Conservation (phyloP, 2,329 filamentous ascomycete species). For the Aureobasidium vineae region DNA sequence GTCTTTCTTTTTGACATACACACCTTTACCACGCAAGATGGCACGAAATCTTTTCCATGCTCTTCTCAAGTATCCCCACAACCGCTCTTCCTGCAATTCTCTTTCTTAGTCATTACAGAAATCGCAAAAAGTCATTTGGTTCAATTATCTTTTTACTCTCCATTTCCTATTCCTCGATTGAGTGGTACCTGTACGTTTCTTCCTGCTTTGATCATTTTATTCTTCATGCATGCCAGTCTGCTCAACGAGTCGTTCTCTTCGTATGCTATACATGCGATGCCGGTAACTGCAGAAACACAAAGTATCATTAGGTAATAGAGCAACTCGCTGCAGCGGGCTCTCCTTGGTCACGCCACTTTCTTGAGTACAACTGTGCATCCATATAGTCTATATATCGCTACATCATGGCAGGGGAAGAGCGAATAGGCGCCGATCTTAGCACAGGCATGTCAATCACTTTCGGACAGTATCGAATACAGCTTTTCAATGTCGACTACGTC, state of each 20-base stretch:
- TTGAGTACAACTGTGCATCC: too few relatives aligned
- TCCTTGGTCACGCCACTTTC: too few relatives aligned
- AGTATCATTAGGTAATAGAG: too few relatives aligned
- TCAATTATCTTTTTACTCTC: background rate
- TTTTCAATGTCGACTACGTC: too few relatives aligned
- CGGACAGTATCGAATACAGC: too few relatives aligned
- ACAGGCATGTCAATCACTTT: too few relatives aligned
- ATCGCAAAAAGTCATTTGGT: conserved; percentile 18
- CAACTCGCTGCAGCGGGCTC: too few relatives aligned
- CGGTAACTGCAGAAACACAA: background rate
- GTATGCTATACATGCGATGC: background rate
- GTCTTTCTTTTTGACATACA: conserved; percentile 14
- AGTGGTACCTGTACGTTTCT: background rate
- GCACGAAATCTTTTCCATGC: background rate
- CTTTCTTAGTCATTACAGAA: background rate
- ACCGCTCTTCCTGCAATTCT: background rate
- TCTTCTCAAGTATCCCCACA: background rate
- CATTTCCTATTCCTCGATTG: too few relatives aligned
- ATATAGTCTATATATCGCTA: too few relatives aligned
- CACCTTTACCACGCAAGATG: conserved; percentile 12
- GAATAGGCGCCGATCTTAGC: too few relatives aligned
- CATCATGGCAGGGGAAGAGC: too few relatives aligned
- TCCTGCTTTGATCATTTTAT: background rate
- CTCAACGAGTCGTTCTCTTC: background rate
- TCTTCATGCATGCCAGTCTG: background rate